Evolutionary conservation across 805 yeast genomes (phyloP).

Genomic region (Limtongia smithiae): DNA sequence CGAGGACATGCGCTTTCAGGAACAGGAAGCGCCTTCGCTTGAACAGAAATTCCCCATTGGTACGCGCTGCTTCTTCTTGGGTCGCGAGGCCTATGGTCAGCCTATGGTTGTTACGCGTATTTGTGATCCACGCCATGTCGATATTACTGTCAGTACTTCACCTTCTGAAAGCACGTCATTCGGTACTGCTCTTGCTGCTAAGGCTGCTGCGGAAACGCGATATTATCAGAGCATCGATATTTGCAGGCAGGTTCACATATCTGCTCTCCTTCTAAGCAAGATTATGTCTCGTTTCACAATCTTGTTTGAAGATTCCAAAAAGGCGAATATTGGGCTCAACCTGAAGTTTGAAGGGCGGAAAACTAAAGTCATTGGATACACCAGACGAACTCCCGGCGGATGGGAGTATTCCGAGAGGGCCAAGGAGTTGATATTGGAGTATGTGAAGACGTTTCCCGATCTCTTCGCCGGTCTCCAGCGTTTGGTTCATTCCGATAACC

Average conservation of each 20-base stretch:
- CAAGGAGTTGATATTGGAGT: slow-evolving; percentile 58
- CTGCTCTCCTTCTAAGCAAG: slow-evolving; percentile 66
- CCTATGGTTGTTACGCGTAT: slow-evolving; percentile 49
- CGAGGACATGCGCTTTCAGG: slow-evolving; percentile 68
- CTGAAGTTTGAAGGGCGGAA: slow-evolving; percentile 77
- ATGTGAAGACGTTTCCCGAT: slow-evolving; percentile 57
- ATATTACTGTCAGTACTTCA: slow-evolving; percentile 32
- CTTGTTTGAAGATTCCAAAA: slow-evolving; percentile 49
- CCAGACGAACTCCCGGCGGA: slow-evolving; percentile 57
- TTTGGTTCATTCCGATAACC: slow-evolving; percentile 9
- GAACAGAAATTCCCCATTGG: slow-evolving; percentile 77
- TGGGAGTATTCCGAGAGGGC: slow-evolving; percentile 88
- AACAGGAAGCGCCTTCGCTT: slow-evolving; percentile 71
- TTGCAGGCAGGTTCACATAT: slow-evolving; percentile 53
- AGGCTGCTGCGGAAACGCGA: slow-evolving; percentile 50
- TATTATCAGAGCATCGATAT: slow-evolving; percentile 67
- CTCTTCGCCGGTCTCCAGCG: slow-evolving; percentile 47
- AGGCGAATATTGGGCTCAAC: slow-evolving; percentile 72
- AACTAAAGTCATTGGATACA: slow-evolving; percentile 82
- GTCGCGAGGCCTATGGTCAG: slow-evolving; percentile 83
- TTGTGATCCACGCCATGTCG: slow-evolving; percentile 36
- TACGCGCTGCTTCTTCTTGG: slow-evolving; percentile 70
- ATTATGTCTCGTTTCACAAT: slow-evolving; percentile 72
- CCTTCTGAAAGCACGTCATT: slow-evolving; percentile 52
- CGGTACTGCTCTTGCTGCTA: slow-evolving; percentile 57